A percentile compares a stretch with the other conserved stretches of the same genome.
phyloP scores from a whole-genome alignment of 257 asterid species.

The Echites panduratus region DNA sequence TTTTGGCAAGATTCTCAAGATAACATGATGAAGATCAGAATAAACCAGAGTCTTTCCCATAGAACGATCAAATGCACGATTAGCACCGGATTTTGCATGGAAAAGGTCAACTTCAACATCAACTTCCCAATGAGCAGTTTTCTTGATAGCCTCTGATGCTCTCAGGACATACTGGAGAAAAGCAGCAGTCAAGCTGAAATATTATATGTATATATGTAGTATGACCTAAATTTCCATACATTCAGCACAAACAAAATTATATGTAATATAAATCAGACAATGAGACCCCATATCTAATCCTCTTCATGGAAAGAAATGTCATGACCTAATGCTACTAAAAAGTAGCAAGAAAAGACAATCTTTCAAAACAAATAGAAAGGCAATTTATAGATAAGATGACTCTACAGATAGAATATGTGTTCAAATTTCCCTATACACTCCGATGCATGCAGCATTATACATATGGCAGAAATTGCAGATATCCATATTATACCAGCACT shows the following conservation, averaged over 20 bases:
- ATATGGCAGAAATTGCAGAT: background rate
- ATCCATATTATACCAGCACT: background rate
- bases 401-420: background rate
- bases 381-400: background rate
- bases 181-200: background rate
- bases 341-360: too few species aligned
- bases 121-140: conserved; percentile 87
- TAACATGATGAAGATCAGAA: conserved; percentile 80
- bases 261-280: background rate
- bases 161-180: conserved; percentile 66
- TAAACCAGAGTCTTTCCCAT: conserved; percentile 84
- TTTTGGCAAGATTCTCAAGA: conserved; percentile 76
- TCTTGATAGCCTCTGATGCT: conserved; percentile 57
- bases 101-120: conserved; percentile 80
- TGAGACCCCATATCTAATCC: background rate
- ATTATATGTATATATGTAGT: too few species aligned
- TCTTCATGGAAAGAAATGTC: too few species aligned
- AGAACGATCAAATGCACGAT: conserved; percentile 67
- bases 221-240: background rate
- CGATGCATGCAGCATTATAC: background rate
- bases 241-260: background rate
- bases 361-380: background rate
- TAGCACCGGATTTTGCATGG: conserved; percentile 62
- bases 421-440: too few species aligned
- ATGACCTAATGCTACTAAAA: too few species aligned